Evolutionary conservation across 2,329 filamentous ascomycete species (phyloP), one percentile per base, ranked within the genome.

Genomic region (Verticillium albo-atrum): DNA sequence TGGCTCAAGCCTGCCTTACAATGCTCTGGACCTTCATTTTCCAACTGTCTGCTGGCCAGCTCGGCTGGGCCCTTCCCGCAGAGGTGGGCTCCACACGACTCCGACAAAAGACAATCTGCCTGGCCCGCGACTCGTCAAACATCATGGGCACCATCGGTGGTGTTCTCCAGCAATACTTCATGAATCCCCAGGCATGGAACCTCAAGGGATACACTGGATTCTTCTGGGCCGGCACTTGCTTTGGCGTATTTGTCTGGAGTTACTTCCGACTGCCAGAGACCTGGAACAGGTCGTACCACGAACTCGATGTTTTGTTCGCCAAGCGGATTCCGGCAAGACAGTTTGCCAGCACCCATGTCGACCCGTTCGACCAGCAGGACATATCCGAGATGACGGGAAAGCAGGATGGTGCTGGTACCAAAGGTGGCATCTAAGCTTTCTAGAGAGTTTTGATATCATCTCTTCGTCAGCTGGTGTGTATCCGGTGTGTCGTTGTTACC

Each of bases 161-260:
- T 42, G 57, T 65, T 10, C 32, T 60, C 57, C 69, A 62, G 68
- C 72, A 73, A 58, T 75, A 64, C 58, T 71, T 64, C 55, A 71
- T 78, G 65, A 77, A 77, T 61, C 74, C 75, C 0, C 70, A 67
- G 1, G 66, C 68, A 28, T 67, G 67, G 64, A 74, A 80, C 59
- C 72, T 75, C 61, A 71, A 65, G 71, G 77, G 72, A 0, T 70
- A 72, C n/a, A 69, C 70, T 0, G 70, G 81, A 61, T 68, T 65
- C 52, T 61, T 70, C 34, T 67, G 61, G 57, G 62, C 61, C 5
- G 61, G 62, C 2, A 62, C 59, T 9, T 60, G 56, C 3, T 57
- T 65, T 15, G 60, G 62, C 35, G 51, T 65, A 1, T 47, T 66
- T 2, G 15, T 62, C 17, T 68, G 65, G 66, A 59, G 63, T 10